Conservation (phyloP, 2,329 filamentous ascomycete genomes). For the Cordyceps cicadae region DNA sequence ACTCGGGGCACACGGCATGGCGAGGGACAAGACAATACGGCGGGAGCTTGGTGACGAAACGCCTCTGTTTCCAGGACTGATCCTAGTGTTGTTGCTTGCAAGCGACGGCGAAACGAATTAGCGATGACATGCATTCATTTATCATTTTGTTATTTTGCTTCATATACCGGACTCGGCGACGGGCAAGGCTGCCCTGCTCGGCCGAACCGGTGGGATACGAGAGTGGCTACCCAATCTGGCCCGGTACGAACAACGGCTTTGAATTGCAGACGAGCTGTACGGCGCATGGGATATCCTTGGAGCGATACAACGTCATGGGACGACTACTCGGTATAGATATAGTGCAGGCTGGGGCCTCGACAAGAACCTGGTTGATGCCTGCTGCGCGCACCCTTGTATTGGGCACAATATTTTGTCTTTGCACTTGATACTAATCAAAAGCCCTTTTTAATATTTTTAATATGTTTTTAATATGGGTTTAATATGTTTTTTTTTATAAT, state of each 20-base stretch:
- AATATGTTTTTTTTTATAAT: no score
- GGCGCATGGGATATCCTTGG: background rate
- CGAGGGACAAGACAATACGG: background rate
- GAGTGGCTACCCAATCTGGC: background rate
- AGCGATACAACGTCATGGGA: background rate
- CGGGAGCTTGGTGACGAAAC: no score
- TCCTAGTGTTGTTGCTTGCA: background rate
- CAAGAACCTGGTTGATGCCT: background rate
- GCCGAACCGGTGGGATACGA: background rate
- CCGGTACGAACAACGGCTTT: background rate
- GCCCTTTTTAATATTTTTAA: no score
- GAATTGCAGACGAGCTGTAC: background rate
- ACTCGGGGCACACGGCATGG: background rate
- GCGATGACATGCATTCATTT: conserved; percentile 4
- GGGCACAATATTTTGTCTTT: background rate
- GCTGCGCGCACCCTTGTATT: background rate
- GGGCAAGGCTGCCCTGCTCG: no score
- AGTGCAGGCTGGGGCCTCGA: background rate
- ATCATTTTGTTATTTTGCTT: conserved; percentile 1
- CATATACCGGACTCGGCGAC: background rate
- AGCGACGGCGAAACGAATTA: conserved; percentile 2
- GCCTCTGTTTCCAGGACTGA: background rate
- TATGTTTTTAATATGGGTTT: no score
- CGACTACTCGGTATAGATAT: background rate
- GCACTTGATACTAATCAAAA: background rate